Base-by-base conservation (phyloP, 129 eudicot species). In the Helianthus tuberosus region DNA sequence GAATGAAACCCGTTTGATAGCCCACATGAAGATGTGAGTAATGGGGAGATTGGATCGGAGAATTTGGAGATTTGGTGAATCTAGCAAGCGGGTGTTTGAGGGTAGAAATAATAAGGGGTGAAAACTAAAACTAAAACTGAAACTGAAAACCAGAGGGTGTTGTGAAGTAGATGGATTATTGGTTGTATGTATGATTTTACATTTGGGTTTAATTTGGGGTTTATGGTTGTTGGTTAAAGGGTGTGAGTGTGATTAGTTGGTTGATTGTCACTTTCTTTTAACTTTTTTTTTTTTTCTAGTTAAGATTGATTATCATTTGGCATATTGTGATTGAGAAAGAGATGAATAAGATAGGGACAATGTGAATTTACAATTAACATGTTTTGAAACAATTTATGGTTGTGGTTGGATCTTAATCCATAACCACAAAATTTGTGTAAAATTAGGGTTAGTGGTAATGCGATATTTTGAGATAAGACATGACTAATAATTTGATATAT, bases 141-240 rank as follows among this genome's bases (percentile, higher is more conserved):
- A 32, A 32, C 36, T 32, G 36, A 32, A 32, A 32, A 32, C 61
- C 59, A 59, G 60, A 23, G 10, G 75, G 38, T 68, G 25, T 69
- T 68, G 25, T 69, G 71, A 49, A 69, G 71, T 69, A 51, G 81
- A 77, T 49, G 61, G 53, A 77, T 68, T 75, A 77, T 77, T 69
- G 49, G 43, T 54, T 60, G 72, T 41, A 43, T 14, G 11, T 12
- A 1, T 43, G 11, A 23, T 43, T 72, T 44, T 25, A 27, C 3
- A 58, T 58, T 58, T 25, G 66, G 27, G 29, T 13, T 16, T 70
- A 41, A 58, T 58, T 58, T 25, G 66, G 27, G 29, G 35, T 16
- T 72, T 70, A 41, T 41, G 46, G 46, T 69, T 71, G n/a, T 9
- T 61, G 55, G 58, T 44, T 59, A 72, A 27, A 62, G 50, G 71